phyloP scores from a whole-genome alignment of 768 basidiomycete genomes.

The Inosperma sp. region DNA sequence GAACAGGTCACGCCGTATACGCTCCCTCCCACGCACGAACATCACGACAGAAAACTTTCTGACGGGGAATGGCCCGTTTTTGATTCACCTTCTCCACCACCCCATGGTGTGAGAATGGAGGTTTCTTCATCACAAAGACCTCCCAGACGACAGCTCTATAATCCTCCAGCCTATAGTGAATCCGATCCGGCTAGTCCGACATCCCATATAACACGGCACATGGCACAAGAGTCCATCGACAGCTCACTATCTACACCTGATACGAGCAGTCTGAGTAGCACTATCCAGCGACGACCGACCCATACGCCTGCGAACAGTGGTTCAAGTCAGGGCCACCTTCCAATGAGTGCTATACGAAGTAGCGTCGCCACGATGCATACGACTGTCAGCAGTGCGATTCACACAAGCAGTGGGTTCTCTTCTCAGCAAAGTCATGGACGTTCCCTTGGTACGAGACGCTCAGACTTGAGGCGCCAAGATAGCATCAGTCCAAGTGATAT shows the following conservation, averaged over 20 bases:
- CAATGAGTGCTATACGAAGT: neutral
- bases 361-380: neutral
- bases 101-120: constrained; percentile 17
- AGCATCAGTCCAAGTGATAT: neutral
- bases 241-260: neutral
- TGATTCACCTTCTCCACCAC: constrained; percentile 30
- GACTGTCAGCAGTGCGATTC: too few species aligned
- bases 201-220: neutral
- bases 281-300: neutral
- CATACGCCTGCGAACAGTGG: constrained; percentile 5
- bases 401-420: neutral
- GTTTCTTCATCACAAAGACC: constrained; percentile 13
- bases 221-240: neutral
- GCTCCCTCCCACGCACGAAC: constrained; percentile 18
- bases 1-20: constrained; percentile 36
- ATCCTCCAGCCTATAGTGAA: constrained; percentile 38
- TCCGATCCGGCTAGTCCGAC: constrained; percentile 12
- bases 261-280: neutral
- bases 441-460: neutral
- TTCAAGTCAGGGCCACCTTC: neutral
- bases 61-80: constrained; percentile 30
- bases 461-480: neutral
- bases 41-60: constrained; percentile 30
- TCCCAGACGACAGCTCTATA: constrained; percentile 22
- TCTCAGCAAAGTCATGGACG: neutral